Evolutionary conservation across 768 basidiomycete species (phyloP).

Genomic region (Tylopilus sp.): DNA sequence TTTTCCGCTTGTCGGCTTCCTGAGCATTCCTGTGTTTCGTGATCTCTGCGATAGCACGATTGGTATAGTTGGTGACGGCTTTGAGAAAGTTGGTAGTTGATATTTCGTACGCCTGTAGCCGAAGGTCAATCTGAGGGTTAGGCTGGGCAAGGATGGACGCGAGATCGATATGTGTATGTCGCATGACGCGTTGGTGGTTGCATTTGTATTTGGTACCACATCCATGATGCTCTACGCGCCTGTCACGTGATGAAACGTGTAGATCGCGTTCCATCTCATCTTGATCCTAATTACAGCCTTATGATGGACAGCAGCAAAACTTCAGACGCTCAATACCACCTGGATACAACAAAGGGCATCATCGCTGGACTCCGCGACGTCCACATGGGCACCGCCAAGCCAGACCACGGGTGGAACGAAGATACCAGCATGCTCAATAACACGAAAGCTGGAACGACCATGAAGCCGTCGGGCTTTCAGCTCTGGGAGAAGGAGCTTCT

Average conservation of each 20-base stretch:
- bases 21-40: conserved; percentile 63
- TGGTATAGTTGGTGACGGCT: conserved; percentile 69
- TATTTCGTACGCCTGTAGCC: conserved; percentile 55
- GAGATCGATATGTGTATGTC: conserved; percentile 57
- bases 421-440: conserved; percentile 65
- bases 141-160: conserved; percentile 49
- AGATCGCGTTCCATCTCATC: neutral
- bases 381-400: conserved; percentile 65
- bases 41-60: conserved; percentile 66
- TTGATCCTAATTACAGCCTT: neutral
- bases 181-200: conserved; percentile 16
- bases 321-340: conserved; percentile 42
- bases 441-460: conserved; percentile 38
- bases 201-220: too few relatives aligned
- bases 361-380: conserved; percentile 47
- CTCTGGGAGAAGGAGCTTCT: conserved; percentile 86
- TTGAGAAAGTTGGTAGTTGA: conserved; percentile 71
- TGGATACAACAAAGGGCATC: conserved; percentile 73
- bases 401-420: conserved; percentile 37
- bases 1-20: conserved; percentile 55
- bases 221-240: too few relatives aligned
- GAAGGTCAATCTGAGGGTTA: conserved; percentile 62
- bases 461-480: conserved; percentile 52
- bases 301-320: conserved; percentile 13
- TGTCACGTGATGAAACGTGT: conserved; percentile 24